These are phyloP conservation scores for Zymoseptoria tritici DNA, from an alignment of 2,329 filamentous ascomycete species.

Conservation along the genomic window DNA sequence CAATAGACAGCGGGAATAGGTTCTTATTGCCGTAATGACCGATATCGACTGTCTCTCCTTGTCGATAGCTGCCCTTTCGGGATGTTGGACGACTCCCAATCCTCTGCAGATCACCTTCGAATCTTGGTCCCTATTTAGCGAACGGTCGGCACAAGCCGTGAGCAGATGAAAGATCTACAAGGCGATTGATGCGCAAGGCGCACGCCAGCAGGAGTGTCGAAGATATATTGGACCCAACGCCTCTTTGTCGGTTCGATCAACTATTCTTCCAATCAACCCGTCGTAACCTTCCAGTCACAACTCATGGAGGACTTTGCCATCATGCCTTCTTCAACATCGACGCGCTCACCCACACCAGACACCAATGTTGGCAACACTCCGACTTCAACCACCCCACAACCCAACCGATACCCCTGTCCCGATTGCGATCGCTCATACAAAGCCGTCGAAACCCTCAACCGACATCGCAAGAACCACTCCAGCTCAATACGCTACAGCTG, in stretches of 20 bases:
- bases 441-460: slow-evolving; percentile 16
- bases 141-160: neutral
- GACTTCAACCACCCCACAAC: neutral
- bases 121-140: neutral
- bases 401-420: slow-evolving; percentile 4
- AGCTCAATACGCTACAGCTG: slow-evolving; percentile 13
- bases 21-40: neutral
- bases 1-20: neutral
- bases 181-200: neutral
- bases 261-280: neutral
- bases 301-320: neutral
- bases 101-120: neutral
- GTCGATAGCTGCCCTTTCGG: neutral
- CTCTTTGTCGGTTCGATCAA: neutral
- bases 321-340: neutral
- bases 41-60: neutral
- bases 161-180: neutral
- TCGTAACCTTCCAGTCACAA: neutral
- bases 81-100: neutral
- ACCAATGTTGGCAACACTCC: neutral
- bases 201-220: neutral
- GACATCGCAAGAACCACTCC: slow-evolving; percentile 16
- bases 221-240: neutral
- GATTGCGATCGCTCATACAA: slow-evolving; percentile 16
- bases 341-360: neutral